These are phyloP conservation scores for Aureobasidium mangrovei DNA, from an alignment of 2,329 filamentous ascomycete species.

Conservation along the genomic window DNA sequence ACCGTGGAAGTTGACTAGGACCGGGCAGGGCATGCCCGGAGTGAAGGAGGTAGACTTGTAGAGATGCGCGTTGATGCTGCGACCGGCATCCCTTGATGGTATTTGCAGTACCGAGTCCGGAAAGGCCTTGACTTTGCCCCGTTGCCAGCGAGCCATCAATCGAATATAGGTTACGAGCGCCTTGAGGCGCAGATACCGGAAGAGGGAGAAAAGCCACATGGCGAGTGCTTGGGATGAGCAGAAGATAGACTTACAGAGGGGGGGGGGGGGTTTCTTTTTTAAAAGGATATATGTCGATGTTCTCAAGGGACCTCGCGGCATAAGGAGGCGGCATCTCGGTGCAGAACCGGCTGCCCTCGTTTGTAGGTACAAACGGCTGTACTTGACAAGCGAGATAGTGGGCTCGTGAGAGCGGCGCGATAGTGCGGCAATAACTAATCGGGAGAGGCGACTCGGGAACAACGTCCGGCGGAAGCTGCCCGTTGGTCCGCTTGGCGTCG, in stretches of 20 bases:
- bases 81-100: conserved; percentile 19
- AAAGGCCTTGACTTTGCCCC: neutral
- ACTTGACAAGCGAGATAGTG: too few relatives aligned
- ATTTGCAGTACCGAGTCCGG: conserved; percentile 15
- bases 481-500: too few relatives aligned
- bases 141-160: conserved; percentile 3
- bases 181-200: conserved; percentile 18
- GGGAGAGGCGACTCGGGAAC: too few relatives aligned
- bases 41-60: conserved; percentile 16
- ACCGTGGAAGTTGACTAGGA: conserved; percentile 30
- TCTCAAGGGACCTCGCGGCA: too few relatives aligned
- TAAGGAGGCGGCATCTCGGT: too few relatives aligned
- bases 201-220: neutral
- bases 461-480: too few relatives aligned
- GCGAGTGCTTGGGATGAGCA: neutral
- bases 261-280: too few relatives aligned
- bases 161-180: conserved; percentile 16
- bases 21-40: conserved; percentile 17
- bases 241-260: neutral
- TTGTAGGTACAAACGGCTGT: too few relatives aligned
- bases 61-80: conserved; percentile 21
- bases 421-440: too few relatives aligned
- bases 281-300: too few relatives aligned
- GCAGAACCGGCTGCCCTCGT: too few relatives aligned
- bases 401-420: too few relatives aligned